Percentiles rank a stretch among this genome's conserved stretches.
These are phyloP conservation scores for Penicillium digitatum DNA, from an alignment of 2,329 filamentous ascomycete genomes.

Conservation along the genomic window DNA sequence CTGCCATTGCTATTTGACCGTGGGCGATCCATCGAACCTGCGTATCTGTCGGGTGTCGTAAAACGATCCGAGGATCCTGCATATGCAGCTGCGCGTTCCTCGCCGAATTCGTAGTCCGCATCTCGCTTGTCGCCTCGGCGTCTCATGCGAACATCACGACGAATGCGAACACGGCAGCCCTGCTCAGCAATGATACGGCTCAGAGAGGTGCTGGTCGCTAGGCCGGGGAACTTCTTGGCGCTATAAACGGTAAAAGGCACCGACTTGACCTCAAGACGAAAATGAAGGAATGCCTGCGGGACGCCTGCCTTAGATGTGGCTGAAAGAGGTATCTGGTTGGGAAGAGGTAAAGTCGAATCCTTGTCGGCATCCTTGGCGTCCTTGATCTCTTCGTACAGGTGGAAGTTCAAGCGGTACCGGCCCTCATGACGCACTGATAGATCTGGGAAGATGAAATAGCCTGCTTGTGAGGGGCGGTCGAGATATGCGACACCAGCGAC, in stretches of 20 bases:
- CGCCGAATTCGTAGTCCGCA: slow-evolving; percentile 65
- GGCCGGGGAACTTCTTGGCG: slow-evolving; percentile 95
- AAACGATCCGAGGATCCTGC: slow-evolving; percentile 47
- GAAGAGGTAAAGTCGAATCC: slow-evolving; percentile 42
- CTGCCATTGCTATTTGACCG: slow-evolving; percentile 58
- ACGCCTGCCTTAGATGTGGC: slow-evolving; percentile 40
- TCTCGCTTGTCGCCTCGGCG: slow-evolving; percentile 69
- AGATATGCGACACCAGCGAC: slow-evolving; percentile 95
- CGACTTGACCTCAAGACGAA: slow-evolving; percentile 86
- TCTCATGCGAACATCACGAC: slow-evolving; percentile 89
- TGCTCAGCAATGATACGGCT: slow-evolving; percentile 93
- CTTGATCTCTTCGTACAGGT: slow-evolving; percentile 90
- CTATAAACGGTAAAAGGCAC: slow-evolving; percentile 83
- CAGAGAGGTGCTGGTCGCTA: slow-evolving; percentile 81
- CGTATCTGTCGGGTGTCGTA: slow-evolving; percentile 50
- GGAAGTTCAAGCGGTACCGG: slow-evolving; percentile 85
- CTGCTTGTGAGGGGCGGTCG: slow-evolving; percentile 72
- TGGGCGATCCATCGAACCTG: slow-evolving; percentile 49
- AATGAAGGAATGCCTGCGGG: slow-evolving; percentile 64
- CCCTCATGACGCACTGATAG: slow-evolving; percentile 94
- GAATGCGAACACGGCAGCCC: slow-evolving; percentile 91
- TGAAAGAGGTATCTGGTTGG: slow-evolving; percentile 26
- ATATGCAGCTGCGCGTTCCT: slow-evolving; percentile 45
- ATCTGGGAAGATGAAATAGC: slow-evolving; percentile 98
- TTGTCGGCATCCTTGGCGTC: slow-evolving; percentile 72